Base-by-base conservation (phyloP, 768 basidiomycete genomes). In the Leucocoprinus sp. region DNA sequence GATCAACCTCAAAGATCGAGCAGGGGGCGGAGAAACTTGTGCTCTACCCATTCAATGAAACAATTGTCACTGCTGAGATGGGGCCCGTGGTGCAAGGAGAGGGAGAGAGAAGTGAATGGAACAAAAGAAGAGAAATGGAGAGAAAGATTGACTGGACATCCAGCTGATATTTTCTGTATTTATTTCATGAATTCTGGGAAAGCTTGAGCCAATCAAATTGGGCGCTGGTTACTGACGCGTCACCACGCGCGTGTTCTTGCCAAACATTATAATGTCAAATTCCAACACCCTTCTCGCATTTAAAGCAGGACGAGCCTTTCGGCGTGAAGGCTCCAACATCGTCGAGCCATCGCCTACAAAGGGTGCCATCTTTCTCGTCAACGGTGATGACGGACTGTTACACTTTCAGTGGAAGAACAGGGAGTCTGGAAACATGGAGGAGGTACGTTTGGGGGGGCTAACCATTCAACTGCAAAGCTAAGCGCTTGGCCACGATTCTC, bases 361-460 rank as follows among this genome's bases (percentile, higher is more conserved):
- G 60, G 88, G 88, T 45, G 82, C 85, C 15, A 69, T 91, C 52
- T 60, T 80, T 9, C 68, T 90, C 34, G 69, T 74, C 18, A 79
- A 73, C 48, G 79, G 75, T 31, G 86, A 88, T 0, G 88, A 91
- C 52, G 84, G 78, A 4, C 67, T 89, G 39, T 60, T 90, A 50
- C 88, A 84, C 60, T 85, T 91, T 53, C 66, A 75, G 43, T 91
- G 88, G 88, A 84, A 79, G 66, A 80, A 87, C 59, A 69, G 87
- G 55, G 66, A 67, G 9, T 81, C 78, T 2, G 71, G 75, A 36
- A 63, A 63, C 11, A 61, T 72, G 7, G 81, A 81, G 54, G 87
- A 90, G 67, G 84, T 82, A 31, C 15, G 65, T 55, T 48, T 46
- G 14, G 3, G 22, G 12, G 7, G 37, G 8, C n/a, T n/a, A n/a